These are phyloP conservation scores for Vigna hirtella DNA, from an alignment of 306 rosid species.

Conservation along the genomic window DNA sequence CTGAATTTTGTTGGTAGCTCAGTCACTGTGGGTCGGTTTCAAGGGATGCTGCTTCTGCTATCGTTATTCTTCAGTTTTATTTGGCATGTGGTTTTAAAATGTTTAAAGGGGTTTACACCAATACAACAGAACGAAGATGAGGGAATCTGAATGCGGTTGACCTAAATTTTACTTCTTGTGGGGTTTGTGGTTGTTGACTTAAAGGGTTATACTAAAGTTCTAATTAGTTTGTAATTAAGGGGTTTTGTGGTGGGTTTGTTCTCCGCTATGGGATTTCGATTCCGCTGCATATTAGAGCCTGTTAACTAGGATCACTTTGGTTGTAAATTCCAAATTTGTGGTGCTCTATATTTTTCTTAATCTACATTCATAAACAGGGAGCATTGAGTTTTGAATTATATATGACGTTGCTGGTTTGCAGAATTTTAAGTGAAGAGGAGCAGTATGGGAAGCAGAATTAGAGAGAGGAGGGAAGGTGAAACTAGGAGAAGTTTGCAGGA, in stretches of 20 bases:
- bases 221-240: not conserved
- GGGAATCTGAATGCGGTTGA: slow-evolving; percentile 40
- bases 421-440: slow-evolving; percentile 53
- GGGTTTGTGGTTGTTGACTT: slow-evolving; percentile 37
- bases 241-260: not conserved
- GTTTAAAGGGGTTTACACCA: slow-evolving; percentile 26
- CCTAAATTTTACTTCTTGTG: slow-evolving; percentile 26
- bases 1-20: not conserved
- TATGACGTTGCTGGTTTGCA: slow-evolving; percentile 43
- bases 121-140: not conserved
- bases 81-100: slow-evolving; percentile 28
- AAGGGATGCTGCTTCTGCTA: not conserved
- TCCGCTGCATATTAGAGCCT: slow-evolving; percentile 13
- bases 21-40: not conserved
- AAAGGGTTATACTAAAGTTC: slow-evolving; percentile 9
- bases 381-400: slow-evolving; percentile 12
- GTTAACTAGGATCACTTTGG: slow-evolving; percentile 23
- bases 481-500: slow-evolving; percentile 45
- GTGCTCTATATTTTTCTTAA: slow-evolving; percentile 14
- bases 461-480: slow-evolving; percentile 50
- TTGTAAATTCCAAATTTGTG: slow-evolving; percentile 10
- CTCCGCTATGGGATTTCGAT: slow-evolving; percentile 27
- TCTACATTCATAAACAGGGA: slow-evolving; percentile 13
- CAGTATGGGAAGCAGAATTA: slow-evolving; percentile 53
- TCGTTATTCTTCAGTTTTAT: slow-evolving; percentile 10